Evolutionary conservation across 2,329 filamentous ascomycete species (phyloP).

Genomic region (Lizonia empirigonia): DNA sequence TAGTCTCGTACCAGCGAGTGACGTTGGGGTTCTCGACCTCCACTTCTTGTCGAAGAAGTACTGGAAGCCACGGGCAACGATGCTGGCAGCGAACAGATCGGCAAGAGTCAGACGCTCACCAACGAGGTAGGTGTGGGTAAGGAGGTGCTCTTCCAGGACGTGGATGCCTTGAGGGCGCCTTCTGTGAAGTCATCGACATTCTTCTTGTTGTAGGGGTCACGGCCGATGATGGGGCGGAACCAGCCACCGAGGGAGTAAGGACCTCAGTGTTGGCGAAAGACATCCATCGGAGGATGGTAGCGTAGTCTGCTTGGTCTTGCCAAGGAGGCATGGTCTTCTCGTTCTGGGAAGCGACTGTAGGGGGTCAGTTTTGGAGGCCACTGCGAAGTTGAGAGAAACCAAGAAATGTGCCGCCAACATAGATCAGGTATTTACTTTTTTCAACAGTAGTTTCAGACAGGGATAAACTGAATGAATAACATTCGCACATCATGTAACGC

Average conservation of each 20-base stretch:
- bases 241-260: conserved; percentile 74
- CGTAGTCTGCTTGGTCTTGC: conserved; percentile 99
- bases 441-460: conserved; percentile 97
- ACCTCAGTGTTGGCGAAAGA: conserved; percentile 94
- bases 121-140: conserved; percentile 94
- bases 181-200: conserved; percentile 79
- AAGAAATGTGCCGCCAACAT: conserved; percentile 55
- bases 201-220: conserved; percentile 97
- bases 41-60: conserved; percentile 92
- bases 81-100: conserved; percentile 81
- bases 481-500: conserved; percentile 66
- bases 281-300: conserved; percentile 97
- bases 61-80: conserved; percentile 87
- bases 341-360: conserved; percentile 93
- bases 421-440: conserved; percentile 74
- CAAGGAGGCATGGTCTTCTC: conserved; percentile 99
- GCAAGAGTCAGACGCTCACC: conserved; percentile 97
- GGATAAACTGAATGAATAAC: conserved; percentile 67
- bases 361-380: conserved; percentile 40
- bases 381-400: conserved; percentile 20
- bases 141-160: conserved; percentile 84
- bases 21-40: conserved; percentile 82
- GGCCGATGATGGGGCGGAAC: conserved; percentile 85
- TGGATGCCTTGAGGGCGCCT: conserved; percentile 69
- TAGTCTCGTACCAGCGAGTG: conserved; percentile 92